Base-by-base conservation (phyloP, 805 yeast species). In the Kodamaea jinghongensis region DNA sequence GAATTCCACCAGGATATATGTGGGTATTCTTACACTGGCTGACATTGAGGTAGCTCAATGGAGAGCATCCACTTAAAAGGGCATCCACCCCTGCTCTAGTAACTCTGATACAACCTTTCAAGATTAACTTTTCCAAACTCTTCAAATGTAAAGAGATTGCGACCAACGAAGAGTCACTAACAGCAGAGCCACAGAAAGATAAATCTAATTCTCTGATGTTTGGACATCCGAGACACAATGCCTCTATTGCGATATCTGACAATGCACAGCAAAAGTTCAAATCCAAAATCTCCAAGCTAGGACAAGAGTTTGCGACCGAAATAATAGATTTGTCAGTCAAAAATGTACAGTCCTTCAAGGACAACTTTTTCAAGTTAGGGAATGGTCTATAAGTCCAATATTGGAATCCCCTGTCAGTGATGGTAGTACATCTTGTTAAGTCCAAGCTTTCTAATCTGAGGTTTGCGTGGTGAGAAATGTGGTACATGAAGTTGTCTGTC, bases 171-270 rank as follows among this genome's bases (percentile, higher is more conserved):
- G 80, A 71, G 50, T 85, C 91, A 51, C 87, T 79, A 4, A 85
- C 88, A 1, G 91, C 90, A 22, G 84, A 74, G 3, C 91, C 91
- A 60, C 91, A 85, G 52, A 83, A 85, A 7, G 86, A 78, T 25
- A 84, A 56, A 48, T 82, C 81, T 44, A 85, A 60, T 14, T 61
- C 57, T 31, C 66, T 56, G 43, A 85, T 57, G 5, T 67, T 57
- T 35, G 76, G 81, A 52, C 88, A 83, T n/a, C 86, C 84, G 12
- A 80, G 61, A 45, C 84, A 73, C 14, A 85, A 57, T 2, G 81
- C 78, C 47, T 84, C 87, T 17, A 85, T 65, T 2, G 90, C 72
- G 28, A 76, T 71, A 52, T 85, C 90, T 7, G 85, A 76, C 34
- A 85, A 59, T 2, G 86, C 82, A 61, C 91, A 84, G 56, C 93